Evolutionary conservation across 345 rosid genomes (phyloP), one percentile per base, ranked within the genome.

Genomic region (Lepidium sativum): DNA sequence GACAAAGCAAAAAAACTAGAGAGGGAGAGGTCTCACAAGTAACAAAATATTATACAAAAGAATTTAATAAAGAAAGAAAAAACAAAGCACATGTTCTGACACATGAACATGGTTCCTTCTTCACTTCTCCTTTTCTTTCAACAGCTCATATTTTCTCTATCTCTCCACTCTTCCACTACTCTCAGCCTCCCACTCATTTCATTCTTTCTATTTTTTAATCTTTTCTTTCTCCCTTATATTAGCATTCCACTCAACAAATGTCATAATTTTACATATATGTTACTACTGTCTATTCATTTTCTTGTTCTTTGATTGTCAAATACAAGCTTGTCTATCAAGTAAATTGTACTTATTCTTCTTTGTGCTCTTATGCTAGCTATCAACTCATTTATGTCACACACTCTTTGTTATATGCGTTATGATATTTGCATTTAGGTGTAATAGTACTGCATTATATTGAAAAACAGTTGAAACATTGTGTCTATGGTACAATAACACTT

Each of bases 41-140:
- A 69, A 48, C 75, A 62, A 63, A 48, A 63, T 47, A 47, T 71
- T 42, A 71, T 48, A 56, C 37, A 68, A 59, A 64, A 64, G n/a
- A 17, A 39, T 34, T 2, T 34, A 23, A 38, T 20, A 1, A 20
- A 21, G n/a, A n/a, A n/a, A n/a, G n/a, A 16, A 32, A 54, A 68
- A 57, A 72, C 68, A 73, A 66, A 67, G 71, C 77, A 73, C 77
- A 73, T 73, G 77, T 67, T 60, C 72, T 73, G 72, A 66, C 77
- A 73, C 68, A 73, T 60, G 68, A 60, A 59, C 72, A 73, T 73
- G 77, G 63, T 67, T 59, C 72, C 63, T 73, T 73, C 58, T 67
- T 67, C 77, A 59, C 76, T 72, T 65, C 67, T 60, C 63, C 47
- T 52, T 59, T 66, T 65, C 67, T 58, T 60, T 53, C 60, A 57